These are phyloP conservation scores for Saturnispora kantuleensis DNA, from an alignment of 805 yeast genomes.

Conservation along the genomic window DNA sequence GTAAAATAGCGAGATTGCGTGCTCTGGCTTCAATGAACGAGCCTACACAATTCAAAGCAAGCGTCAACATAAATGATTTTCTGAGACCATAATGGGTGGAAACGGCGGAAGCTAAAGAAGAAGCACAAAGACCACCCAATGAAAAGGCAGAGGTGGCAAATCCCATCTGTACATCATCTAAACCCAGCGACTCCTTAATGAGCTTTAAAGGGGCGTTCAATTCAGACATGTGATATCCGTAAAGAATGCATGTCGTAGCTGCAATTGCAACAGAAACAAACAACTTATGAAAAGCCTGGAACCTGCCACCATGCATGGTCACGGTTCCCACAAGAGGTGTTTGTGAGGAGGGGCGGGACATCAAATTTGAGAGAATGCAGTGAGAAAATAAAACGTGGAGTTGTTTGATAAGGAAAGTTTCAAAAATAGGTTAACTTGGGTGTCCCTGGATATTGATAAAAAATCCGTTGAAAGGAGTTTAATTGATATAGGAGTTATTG, in stretches of 20 bases:
- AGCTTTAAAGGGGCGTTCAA: slow-evolving; percentile 79
- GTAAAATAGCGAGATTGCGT: slow-evolving; percentile 32
- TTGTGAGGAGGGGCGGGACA: slow-evolving; percentile 1
- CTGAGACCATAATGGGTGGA: slow-evolving; percentile 63
- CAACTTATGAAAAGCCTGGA: slow-evolving; percentile 16
- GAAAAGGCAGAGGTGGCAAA: slow-evolving; percentile 69
- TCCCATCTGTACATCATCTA: slow-evolving; percentile 47
- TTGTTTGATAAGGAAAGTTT: too few relatives aligned
- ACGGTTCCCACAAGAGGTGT: slow-evolving; percentile 4
- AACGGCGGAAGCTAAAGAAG: slow-evolving; percentile 53
- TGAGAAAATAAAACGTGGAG: too few relatives aligned
- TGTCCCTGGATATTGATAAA: too few relatives aligned
- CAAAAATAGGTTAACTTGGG: too few relatives aligned
- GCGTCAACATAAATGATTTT: slow-evolving; percentile 40
- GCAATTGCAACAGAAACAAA: slow-evolving; percentile 42
- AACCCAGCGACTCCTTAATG: slow-evolving; percentile 23
- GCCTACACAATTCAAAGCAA: slow-evolving; percentile 47
- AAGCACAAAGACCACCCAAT: slow-evolving; percentile 75
- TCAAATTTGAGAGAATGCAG: neutral
- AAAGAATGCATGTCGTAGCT: slow-evolving; percentile 75
- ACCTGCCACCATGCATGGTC: neutral
- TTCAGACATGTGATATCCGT: slow-evolving; percentile 93
- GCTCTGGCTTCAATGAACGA: slow-evolving; percentile 50
- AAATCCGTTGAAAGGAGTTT: too few relatives aligned
- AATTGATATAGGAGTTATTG: too few relatives aligned